Conservation (phyloP, 2,329 filamentous ascomycete species). For the Neofusicoccum ribis region DNA sequence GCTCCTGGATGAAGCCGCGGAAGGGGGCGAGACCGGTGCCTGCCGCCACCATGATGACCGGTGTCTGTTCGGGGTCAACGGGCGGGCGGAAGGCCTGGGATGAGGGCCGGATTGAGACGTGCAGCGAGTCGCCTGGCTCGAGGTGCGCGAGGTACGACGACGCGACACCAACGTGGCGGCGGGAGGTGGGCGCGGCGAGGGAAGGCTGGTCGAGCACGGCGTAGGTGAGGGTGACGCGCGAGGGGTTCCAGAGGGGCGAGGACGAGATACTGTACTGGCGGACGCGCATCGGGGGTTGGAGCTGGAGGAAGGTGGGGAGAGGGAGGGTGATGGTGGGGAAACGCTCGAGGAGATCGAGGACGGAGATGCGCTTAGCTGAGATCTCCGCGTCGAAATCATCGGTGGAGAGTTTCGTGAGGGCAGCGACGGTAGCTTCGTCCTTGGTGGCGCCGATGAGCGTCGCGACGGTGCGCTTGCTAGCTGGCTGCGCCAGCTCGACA, state of each 20-base stretch:
- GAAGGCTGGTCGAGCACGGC: slow-evolving; percentile 62
- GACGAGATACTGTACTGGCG: slow-evolving; percentile 82
- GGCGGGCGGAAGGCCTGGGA: slow-evolving; percentile 48
- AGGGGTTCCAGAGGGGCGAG: slow-evolving; percentile 62
- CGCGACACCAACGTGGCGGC: slow-evolving; percentile 47
- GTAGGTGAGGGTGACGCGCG: slow-evolving; percentile 66
- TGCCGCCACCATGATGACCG: slow-evolving; percentile 43
- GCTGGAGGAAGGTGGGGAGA: slow-evolving; percentile 66
- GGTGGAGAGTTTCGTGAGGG: slow-evolving; percentile 51
- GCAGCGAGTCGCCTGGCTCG: slow-evolving; percentile 42
- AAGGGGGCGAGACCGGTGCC: slow-evolving; percentile 47
- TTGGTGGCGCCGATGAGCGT: slow-evolving; percentile 51
- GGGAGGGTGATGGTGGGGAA: slow-evolving; percentile 61
- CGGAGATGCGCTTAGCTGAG: slow-evolving; percentile 58
- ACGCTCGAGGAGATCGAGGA: slow-evolving; percentile 69
- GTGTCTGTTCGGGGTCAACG: slow-evolving; percentile 40
- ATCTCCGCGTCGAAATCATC: slow-evolving; percentile 38
- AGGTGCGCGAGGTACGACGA: slow-evolving; percentile 45
- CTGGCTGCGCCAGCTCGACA: slow-evolving; percentile 71
- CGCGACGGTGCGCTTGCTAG: slow-evolving; percentile 63
- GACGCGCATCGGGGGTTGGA: slow-evolving; percentile 76
- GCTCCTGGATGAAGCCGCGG: slow-evolving; percentile 44
- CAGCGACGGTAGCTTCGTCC: slow-evolving; percentile 51
- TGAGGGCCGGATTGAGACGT: slow-evolving; percentile 44
- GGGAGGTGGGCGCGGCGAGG: slow-evolving; percentile 44